These are phyloP conservation scores for Yamadazyma taylorii DNA, from an alignment of 1,139 yeast species.

Conservation along the genomic window DNA sequence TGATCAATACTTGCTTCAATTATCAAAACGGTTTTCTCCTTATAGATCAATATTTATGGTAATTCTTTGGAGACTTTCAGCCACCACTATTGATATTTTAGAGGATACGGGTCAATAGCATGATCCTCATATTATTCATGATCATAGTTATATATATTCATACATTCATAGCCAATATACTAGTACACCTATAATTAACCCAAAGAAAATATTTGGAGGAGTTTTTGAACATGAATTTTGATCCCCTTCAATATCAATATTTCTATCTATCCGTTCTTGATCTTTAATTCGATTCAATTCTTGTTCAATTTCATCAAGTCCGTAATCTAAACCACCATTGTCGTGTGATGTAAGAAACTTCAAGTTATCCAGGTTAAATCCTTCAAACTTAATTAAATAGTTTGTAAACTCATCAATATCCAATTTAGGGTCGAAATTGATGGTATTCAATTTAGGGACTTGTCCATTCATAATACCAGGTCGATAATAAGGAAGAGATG, in stretches of 20 bases:
- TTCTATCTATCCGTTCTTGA: conserved; percentile 15
- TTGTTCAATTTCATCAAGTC: conserved; percentile 37
- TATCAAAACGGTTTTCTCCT: conserved; percentile 64
- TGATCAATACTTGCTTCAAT: conserved; percentile 54
- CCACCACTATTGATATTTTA: conserved; percentile 56
- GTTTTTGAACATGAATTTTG: too few species aligned
- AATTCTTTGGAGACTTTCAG: conserved; percentile 69
- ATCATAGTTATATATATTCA: neutral
- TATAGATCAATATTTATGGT: conserved; percentile 70
- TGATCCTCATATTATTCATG: too few species aligned
- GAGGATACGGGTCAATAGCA: conserved; percentile 19
- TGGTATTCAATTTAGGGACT: neutral
- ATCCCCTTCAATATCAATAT: conserved; percentile 40
- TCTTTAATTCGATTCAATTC: conserved; percentile 34
- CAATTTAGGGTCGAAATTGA: conserved; percentile 8
- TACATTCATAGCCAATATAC: neutral
- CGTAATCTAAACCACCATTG: conserved; percentile 34
- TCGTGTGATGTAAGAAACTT: conserved; percentile 22
- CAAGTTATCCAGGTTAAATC: conserved; percentile 29
- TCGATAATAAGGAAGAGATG: too few species aligned
- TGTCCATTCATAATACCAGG: neutral
- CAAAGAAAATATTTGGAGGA: neutral
- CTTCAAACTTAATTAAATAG: conserved; percentile 29
- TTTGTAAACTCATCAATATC: conserved; percentile 30
- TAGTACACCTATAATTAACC: neutral